A percentile compares a stretch with the other conserved stretches of the same genome.
Evolutionary conservation across 768 basidiomycete species (phyloP).

Genomic region (Rhodotorula diobovata): DNA sequence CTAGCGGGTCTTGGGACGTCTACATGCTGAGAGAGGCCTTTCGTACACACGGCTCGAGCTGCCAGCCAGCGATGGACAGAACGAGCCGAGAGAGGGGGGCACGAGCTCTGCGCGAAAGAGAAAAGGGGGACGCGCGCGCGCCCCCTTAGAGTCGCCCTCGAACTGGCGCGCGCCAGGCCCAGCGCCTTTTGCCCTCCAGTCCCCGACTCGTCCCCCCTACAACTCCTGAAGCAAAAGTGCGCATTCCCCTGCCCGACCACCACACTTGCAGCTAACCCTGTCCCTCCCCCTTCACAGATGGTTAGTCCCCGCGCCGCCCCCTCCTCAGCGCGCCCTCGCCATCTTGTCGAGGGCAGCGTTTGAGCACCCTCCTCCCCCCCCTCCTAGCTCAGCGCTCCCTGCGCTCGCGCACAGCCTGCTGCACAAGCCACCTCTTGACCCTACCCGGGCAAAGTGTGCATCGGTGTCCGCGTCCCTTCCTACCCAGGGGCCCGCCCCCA

Average conservation of each 20-base stretch:
- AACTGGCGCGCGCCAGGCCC: too few relatives aligned
- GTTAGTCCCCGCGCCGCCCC: conserved; percentile 15
- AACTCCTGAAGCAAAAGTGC: not conserved
- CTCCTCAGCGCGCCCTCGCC: not conserved
- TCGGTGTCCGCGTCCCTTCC: conserved; percentile 23
- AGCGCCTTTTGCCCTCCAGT: not conserved
- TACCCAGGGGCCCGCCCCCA: too few relatives aligned
- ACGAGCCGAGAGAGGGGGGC: too few relatives aligned
- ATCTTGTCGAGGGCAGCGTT: not conserved
- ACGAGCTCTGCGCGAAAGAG: too few relatives aligned
- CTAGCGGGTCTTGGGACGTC: too few relatives aligned
- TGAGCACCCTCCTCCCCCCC: not conserved
- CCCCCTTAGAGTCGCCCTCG: too few relatives aligned
- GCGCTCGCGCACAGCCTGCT: not conserved
- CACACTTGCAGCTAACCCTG: conserved; percentile 12
- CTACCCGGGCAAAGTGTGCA: not conserved
- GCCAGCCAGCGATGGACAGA: too few relatives aligned
- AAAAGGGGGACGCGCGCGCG: not conserved
- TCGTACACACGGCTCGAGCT: too few relatives aligned
- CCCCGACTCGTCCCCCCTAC: not conserved
- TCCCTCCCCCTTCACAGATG: conserved; percentile 1
- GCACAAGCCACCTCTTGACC: not conserved
- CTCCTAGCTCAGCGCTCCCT: not conserved
- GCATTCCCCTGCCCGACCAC: not conserved
- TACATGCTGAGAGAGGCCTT: too few relatives aligned